Base-by-base conservation (phyloP, 768 basidiomycete species). In the Terana coerulea region DNA sequence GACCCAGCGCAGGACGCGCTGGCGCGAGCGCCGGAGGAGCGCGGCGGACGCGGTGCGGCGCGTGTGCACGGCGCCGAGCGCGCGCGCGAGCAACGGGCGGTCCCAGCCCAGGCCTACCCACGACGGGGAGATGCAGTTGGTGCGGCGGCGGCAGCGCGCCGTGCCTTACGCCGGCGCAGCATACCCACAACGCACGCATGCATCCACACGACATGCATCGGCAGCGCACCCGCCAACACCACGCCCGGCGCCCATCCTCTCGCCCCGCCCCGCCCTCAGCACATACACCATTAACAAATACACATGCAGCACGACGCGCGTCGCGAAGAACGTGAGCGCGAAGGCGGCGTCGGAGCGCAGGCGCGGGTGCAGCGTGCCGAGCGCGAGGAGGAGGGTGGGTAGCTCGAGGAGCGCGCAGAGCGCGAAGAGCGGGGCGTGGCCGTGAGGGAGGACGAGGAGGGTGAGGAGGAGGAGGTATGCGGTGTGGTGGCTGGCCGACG, bases 321-420 rank as follows among this genome's bases (percentile, higher is more conserved):
- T 53, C 9, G 25, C 6, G 45, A 53, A 47, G 26, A 53, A 53
- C 1, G 26, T 30, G 10, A 11, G 17, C 4, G 52, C 52, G 37
- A 53, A 53, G 3, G 42, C 46, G 21, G 48, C 48, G 47, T 54
- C 53, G 47, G 48, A 41, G 8, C 53, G 46, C 2, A 37, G 36
- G 12, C 8, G 17, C 8, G 36, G 10, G 37, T 30, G 30, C 41
- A 54, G 53, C 17, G 28, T 48, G 11, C 53, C 53, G n/a, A 42
- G 9, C 26, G 53, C 53, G 39, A 54, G 40, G 47, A 54, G 36
- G 53, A 54, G 36, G 5, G 53, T 54, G 12, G 53, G 53, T 3
- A 54, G 53, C 24, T 54, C 53, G 39, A 54, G 47, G 19, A 54
- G 25, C 24, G 29, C 11, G 31, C 47, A 45, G 2, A 49, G 36